Conservation (phyloP, 1,284 basidiomycete genomes). For the Ustilago loliicola region DNA sequence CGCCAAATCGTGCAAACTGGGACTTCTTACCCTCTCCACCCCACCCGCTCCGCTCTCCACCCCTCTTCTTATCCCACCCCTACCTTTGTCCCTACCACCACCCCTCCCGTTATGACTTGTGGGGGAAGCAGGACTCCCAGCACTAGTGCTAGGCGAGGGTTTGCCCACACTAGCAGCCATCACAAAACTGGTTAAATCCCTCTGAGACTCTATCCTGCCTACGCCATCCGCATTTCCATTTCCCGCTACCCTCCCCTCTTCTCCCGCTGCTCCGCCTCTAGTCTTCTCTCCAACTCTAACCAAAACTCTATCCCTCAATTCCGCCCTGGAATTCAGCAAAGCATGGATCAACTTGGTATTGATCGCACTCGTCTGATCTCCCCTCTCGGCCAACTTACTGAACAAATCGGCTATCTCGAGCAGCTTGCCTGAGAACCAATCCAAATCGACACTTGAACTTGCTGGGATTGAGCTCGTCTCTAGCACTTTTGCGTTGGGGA, state of each 20-base stretch:
- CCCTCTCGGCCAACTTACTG: conserved; percentile 23
- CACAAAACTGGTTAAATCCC: conserved; percentile 33
- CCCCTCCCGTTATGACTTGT: too few species aligned
- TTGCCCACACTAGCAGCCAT: conserved; percentile 14
- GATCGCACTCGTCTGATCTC: conserved; percentile 30
- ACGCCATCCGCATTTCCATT: too few species aligned
- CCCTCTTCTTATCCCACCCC: background rate
- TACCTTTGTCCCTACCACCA: background rate
- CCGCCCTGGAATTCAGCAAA: conserved; percentile 27
- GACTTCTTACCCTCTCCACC: conserved; percentile 15
- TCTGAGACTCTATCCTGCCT: conserved; percentile 24
- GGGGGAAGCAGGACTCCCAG: background rate
- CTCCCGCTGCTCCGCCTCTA: background rate
- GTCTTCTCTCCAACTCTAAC: conserved; percentile 22
- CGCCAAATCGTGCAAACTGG: conserved; percentile 35
- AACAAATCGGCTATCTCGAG: conserved; percentile 33
- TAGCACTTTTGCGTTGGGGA: conserved; percentile 5
- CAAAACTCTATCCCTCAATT: conserved; percentile 33
- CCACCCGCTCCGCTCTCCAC: background rate
- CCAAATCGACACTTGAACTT: conserved; percentile 22
- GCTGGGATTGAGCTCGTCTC: conserved; percentile 3
- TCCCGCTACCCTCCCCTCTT: background rate
- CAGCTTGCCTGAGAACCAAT: conserved; percentile 36
- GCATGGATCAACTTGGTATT: conserved; percentile 32
- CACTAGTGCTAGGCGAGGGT: background rate